Evolutionary conservation across 495 filamentous ascomycete genomes (phyloP).

Genomic region (Neurospora tetrasperma): DNA sequence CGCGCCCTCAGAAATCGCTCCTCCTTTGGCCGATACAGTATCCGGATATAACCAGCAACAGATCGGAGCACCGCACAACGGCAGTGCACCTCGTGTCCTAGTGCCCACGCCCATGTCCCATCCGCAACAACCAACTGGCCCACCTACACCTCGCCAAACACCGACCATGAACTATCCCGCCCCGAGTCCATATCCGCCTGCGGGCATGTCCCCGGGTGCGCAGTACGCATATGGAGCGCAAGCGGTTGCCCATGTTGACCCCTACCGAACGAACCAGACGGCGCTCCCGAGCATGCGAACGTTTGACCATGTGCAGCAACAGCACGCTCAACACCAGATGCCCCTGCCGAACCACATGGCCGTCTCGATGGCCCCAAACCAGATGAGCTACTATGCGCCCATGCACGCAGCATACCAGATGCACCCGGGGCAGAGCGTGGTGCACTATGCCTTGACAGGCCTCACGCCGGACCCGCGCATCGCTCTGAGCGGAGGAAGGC

Average conservation of each 20-base stretch:
- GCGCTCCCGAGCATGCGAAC: conserved; percentile 59
- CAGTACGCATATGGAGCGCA: conserved; percentile 44
- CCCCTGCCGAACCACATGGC: conserved; percentile 27
- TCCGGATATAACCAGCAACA: background rate
- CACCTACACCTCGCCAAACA: conserved; percentile 26
- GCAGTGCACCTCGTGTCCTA: conserved; percentile 4
- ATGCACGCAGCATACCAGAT: conserved; percentile 31
- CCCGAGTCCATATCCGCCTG: conserved; percentile 42
- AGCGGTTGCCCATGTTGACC: conserved; percentile 14
- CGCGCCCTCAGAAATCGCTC: background rate
- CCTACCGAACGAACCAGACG: conserved; percentile 32
- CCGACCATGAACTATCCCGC: conserved; percentile 42
- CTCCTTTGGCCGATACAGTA: background rate
- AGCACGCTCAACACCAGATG: conserved; percentile 32
- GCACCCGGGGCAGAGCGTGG: conserved; percentile 20
- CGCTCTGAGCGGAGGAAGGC: conserved; percentile 67
- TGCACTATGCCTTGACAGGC: conserved; percentile 50
- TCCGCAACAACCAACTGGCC: conserved; percentile 31
- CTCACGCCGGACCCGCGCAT: conserved; percentile 45
- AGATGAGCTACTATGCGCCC: conserved; percentile 35
- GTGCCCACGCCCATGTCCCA: conserved; percentile 36
- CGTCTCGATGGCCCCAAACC: conserved; percentile 21
- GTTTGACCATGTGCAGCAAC: conserved; percentile 39
- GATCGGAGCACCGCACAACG: conserved; percentile 9
- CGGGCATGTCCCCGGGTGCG: conserved; percentile 40